These are phyloP conservation scores for Thielaviopsis euricoi DNA, from an alignment of 2,329 filamentous ascomycete species.

Conservation along the genomic window DNA sequence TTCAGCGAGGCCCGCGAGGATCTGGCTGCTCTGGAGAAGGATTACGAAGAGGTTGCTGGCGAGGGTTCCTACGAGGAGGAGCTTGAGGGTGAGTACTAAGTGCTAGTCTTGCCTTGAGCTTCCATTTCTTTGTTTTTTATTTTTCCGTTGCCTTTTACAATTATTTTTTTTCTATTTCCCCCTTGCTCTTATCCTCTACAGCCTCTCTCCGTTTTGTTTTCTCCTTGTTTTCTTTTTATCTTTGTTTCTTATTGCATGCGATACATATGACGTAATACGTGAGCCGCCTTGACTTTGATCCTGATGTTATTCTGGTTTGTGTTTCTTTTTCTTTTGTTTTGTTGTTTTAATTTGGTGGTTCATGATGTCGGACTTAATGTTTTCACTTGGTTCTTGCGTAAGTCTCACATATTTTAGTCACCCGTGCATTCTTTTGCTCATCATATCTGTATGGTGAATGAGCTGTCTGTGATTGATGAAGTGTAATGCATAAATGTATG, in stretches of 20 bases:
- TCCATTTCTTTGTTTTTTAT: conserved; percentile 5
- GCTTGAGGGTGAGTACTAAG: conserved; percentile 64
- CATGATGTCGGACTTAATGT: background rate
- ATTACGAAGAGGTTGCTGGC: conserved; percentile 70
- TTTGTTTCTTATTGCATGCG: background rate
- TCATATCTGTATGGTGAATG: background rate
- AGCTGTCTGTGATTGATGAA: no score
- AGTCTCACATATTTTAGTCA: background rate
- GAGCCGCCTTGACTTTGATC: background rate
- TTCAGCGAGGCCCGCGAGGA: conserved; percentile 80
- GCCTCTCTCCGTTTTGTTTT: background rate
- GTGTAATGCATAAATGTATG: no score
- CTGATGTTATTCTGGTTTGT: background rate
- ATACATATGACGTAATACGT: background rate
- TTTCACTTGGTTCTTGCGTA: background rate
- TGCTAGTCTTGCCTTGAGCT: conserved; percentile 3
- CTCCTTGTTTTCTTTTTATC: background rate
- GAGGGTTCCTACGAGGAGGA: conserved; percentile 52
- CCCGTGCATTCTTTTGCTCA: background rate
- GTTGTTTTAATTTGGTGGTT: background rate
- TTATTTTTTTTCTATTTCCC: conserved; percentile 2
- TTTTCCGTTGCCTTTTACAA: conserved; percentile 2
- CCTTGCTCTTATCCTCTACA: conserved; percentile 2
- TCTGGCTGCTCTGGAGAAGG: conserved; percentile 68
- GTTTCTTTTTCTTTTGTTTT: background rate